These are phyloP conservation scores for Blastocystis hominis DNA, from an alignment of 352 stramenopile species.

Conservation along the genomic window DNA sequence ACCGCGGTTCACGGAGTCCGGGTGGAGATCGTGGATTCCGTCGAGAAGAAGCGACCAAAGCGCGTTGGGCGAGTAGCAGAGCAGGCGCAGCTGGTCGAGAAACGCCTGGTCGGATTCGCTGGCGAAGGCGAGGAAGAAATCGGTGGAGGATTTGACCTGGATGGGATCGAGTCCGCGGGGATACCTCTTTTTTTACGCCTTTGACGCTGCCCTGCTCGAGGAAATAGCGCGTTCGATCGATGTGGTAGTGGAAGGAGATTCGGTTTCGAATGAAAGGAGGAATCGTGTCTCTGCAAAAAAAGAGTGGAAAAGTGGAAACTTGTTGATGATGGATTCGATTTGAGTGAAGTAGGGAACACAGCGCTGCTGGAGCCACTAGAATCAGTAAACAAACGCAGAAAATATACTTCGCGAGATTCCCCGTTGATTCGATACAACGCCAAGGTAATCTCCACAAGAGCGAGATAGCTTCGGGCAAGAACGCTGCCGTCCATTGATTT, in stretches of 20 bases:
- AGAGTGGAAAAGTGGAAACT: background rate
- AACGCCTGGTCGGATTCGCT: background rate
- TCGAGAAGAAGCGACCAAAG: background rate
- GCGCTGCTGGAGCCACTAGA: slow-evolving; percentile 22
- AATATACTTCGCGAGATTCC: background rate
- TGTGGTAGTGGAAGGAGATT: slow-evolving; percentile 31
- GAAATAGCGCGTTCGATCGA: slow-evolving; percentile 39
- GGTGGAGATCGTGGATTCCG: background rate
- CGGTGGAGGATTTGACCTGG: background rate
- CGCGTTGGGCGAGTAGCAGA: background rate
- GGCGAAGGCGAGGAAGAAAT: slow-evolving; percentile 1
- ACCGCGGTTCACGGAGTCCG: background rate
- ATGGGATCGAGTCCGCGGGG: background rate
- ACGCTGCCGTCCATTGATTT: background rate
- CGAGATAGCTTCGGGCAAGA: background rate
- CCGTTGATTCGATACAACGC: background rate
- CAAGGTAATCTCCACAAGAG: background rate
- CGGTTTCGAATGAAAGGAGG: background rate
- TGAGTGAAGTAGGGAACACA: background rate
- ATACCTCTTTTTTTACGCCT: slow-evolving; percentile 40
- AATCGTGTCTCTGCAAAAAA: background rate
- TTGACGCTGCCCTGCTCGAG: slow-evolving; percentile 49
- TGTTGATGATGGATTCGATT: background rate
- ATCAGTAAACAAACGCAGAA: background rate
- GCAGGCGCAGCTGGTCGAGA: background rate